Base-by-base conservation (phyloP, 305 asterid species). In the Vinca major region DNA sequence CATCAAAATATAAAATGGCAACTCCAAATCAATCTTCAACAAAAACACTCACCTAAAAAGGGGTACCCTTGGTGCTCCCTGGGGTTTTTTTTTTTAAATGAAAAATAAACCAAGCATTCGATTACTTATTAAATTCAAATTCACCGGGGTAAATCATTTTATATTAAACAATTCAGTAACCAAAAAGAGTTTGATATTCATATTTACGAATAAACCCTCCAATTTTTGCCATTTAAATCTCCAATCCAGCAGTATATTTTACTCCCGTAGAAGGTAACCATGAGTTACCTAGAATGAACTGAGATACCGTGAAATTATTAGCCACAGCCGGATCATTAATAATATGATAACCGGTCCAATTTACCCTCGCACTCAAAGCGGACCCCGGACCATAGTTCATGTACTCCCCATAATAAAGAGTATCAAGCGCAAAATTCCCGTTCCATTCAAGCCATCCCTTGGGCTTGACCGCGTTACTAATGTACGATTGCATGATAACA, bases 211-310 rank as follows among this genome's bases (percentile, higher is more conserved):
- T 26, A 21, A 14, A 4, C 7, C 36, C n/a, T 10, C 9, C 3
- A 61, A 16, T 3, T 26, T 26, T 57, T 26, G 33, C 56, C 52
- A 20, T 5, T 78, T 66, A 80, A 51, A 70, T 51, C 3, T 71
- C 68, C 65, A 92, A 77, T 17, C 98, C 97, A 6, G 90, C 84
- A 1, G 89, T 81, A 72, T 77, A 92, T 78, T 71, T 80, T 0
- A 92, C 85, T 51, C 98, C 98, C 0, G 97, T 92, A 3, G 93
- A 80, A 2, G 97, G 95, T 80, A 92, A 16, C 98, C 98, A 92
- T 1, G 83, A 50, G 62, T 87, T 83, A 37, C 96, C 98, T 26
- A 78, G 58, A 58, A 92, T 80, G 63, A 92, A 88, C 65, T 87
- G 85, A 8, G 86, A 78, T 48, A 90, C 97, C 1, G 98, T 90